Base-by-base conservation (phyloP, 352 stramenopile species). In the Pythium utonaiense region DNA sequence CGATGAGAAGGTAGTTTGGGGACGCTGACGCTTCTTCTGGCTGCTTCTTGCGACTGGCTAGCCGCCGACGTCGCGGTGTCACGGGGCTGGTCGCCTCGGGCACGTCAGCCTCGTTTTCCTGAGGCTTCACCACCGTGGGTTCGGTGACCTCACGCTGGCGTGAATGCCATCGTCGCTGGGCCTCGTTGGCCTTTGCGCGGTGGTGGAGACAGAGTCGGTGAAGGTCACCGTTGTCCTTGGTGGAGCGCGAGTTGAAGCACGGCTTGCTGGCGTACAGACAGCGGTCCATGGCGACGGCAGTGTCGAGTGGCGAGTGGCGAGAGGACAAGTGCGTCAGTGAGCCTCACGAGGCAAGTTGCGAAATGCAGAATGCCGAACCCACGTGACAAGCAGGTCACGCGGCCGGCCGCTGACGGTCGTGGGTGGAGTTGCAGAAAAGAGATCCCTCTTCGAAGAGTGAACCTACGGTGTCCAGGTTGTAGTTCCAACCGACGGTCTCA, bases 191-290 rank as follows among this genome's bases (percentile, higher is more conserved):
- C 30, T 67, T 67, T 7, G 61, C 38, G 1, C 60, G 53, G 50
- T 67, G 60, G 48, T 49, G 47, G 24, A 44, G 52, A 33, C 60
- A 67, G n/a, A 67, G 55, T 6, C 40, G 48, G 17, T 67, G 60
- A 19, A 63, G 47, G 14, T 47, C 28, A 9, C 60, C 60, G 45
- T 62, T 52, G 8, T 34, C 27, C 55, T 67, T 67, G 28, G 25
- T 55, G 7, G 36, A 19, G 0, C 60, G 60, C 16, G 40, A 25
- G 30, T 67, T 62, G 25, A 38, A 34, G 45, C 60, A 67, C 6
- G 47, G 58, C 33, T 65, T 65, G 49, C 57, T 59, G 19, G 58
- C 47, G 42, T 65, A 65, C 41, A 28, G n/a, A 19, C 41, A 49
- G 5, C 41, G 41, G 17, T 49, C 34, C 34, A 41, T 41, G 34